Evolutionary conservation across 192 early-diverging fungal genomes (phyloP), one percentile per base, ranked within the genome.

Genomic region (Geosiphon pyriformis): DNA sequence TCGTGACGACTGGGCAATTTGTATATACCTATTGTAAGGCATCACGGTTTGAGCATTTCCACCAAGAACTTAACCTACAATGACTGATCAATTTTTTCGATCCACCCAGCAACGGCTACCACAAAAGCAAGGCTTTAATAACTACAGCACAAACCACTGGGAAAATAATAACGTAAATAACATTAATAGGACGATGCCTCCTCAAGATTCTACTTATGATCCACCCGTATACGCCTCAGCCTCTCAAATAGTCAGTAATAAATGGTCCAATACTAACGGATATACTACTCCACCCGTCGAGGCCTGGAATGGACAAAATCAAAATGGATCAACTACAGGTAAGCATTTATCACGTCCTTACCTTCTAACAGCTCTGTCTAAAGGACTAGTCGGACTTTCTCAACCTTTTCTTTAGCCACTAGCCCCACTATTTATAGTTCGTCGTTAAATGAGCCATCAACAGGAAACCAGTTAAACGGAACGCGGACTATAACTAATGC

Each of bases 191-290:
- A 27, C 23, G 27, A 11, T 23, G 23, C 53, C 53, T 20, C 53
- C 53, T 55, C 53, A 55, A 55, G 53, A 55, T 23, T 55, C 12
- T 23, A 55, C 27, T 0, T 55, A 55, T 29, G 53, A 55, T 23
- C 53, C 12, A 23, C 53, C 53, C 2, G 53, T 29, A 20, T 26
- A 12, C 11, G 23, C 53, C 53, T 26, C 22, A 12, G 53, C 53
- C 27, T 55, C 53, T 10, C 53, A 55, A 4, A 6, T 6, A 10
- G 37, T 6, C 37, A 15, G 37, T 15, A 42, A 15, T 15, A 42
- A 42, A 6, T 42, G 37, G 37, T 29, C 22, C 11, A 55, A 27
- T 20, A 0, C 53, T 1, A 55, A 55, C 25, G 53, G 53, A 27
- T 2, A 4, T 55, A 23, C 23, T 12, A 11, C 22, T 0, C 20